Evolutionary conservation across 2,329 filamentous ascomycete species (phyloP).

Genomic region (Colletotrichum filicis): DNA sequence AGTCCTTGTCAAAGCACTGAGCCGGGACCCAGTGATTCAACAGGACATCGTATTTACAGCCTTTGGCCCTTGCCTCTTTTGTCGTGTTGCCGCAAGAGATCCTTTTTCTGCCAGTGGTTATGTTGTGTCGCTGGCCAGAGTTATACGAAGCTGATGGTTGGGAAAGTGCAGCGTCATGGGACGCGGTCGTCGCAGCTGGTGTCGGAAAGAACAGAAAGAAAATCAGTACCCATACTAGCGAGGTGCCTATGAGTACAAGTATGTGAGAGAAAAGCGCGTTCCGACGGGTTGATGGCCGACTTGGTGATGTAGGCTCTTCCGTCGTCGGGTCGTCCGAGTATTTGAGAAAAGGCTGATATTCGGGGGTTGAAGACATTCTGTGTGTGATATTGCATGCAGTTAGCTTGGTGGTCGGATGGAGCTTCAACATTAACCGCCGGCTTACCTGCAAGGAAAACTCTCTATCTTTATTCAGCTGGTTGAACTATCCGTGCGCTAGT

Average conservation of each 20-base stretch:
- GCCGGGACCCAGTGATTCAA: conserved; percentile 41
- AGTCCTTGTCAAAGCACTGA: conserved; percentile 38
- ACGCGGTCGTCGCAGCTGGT: not conserved
- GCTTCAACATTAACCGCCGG: rapidly evolving
- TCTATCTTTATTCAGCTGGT: conserved; percentile 13
- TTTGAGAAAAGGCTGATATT: conserved; percentile 37
- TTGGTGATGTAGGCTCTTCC: conserved; percentile 26
- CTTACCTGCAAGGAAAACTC: not conserved
- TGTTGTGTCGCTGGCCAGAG: conserved; percentile 32
- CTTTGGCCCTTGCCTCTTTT: conserved; percentile 31
- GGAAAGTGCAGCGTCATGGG: not conserved
- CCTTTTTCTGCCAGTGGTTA: conserved; percentile 34
- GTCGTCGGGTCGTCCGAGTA: conserved; percentile 35
- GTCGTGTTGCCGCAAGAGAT: conserved; percentile 38
- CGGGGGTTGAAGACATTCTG: conserved; percentile 31
- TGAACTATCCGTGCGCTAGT: not conserved
- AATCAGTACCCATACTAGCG: conserved; percentile 37
- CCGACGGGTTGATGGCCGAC: conserved; percentile 8
- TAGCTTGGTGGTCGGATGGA: conserved; percentile 8
- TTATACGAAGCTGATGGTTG: not conserved
- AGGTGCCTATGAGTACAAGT: conserved; percentile 37
- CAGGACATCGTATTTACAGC: conserved; percentile 41
- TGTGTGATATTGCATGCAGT: conserved; percentile 17
- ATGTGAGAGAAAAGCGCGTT: conserved; percentile 32
- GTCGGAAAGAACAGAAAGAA: conserved; percentile 33